These are phyloP conservation scores for Trifolium dubium DNA, from an alignment of 306 rosid species.

Conservation along the genomic window DNA sequence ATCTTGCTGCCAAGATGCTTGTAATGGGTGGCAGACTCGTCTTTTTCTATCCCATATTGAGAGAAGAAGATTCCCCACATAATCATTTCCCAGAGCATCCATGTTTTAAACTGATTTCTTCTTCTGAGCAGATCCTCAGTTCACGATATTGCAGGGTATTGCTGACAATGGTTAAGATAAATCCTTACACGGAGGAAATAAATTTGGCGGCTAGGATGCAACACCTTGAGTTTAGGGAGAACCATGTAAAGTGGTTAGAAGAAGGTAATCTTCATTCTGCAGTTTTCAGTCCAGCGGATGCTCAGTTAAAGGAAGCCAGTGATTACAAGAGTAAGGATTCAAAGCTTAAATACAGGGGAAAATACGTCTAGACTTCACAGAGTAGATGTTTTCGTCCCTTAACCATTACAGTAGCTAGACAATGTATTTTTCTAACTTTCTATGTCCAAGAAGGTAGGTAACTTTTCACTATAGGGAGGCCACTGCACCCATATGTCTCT, in stretches of 20 bases:
- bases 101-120: conserved; percentile 67
- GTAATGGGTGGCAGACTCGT: conserved; percentile 86
- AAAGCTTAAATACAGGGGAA: conserved; percentile 89
- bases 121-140: conserved; percentile 92
- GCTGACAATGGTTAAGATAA: conserved; percentile 79
- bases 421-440: conserved; percentile 24
- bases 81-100: conserved; percentile 76
- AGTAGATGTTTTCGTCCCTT: conserved; percentile 29
- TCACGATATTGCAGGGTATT: conserved; percentile 86
- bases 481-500: conserved; percentile 16
- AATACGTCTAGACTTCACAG: conserved; percentile 65
- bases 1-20: conserved; percentile 88
- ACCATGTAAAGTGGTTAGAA: conserved; percentile 90
- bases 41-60: conserved; percentile 86
- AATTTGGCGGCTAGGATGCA: conserved; percentile 69
- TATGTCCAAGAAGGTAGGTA: conserved; percentile 10
- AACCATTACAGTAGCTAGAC: conserved; percentile 3
- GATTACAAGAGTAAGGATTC: conserved; percentile 67
- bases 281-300: conserved; percentile 70
- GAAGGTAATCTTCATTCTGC: conserved; percentile 98
- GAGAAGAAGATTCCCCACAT: conserved; percentile 71
- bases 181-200: conserved; percentile 74
- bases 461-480: conserved; percentile 17
- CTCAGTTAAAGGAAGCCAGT: conserved; percentile 41
- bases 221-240: conserved; percentile 81